Evolutionary conservation across 257 asterid genomes (phyloP).

Genomic region (Cynanchum wilfordii): DNA sequence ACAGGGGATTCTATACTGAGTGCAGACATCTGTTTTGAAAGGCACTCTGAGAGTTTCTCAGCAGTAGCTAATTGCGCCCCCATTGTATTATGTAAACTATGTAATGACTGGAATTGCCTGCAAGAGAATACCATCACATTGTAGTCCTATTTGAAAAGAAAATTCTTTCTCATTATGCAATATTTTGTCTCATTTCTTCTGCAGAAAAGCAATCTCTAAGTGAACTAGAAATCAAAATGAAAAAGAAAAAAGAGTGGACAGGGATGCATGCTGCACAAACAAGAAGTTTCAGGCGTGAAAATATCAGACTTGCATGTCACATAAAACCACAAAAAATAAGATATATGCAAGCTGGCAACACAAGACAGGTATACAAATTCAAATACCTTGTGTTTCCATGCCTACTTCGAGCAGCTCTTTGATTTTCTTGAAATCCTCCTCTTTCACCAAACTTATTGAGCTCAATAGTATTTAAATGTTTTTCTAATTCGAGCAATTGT

Average conservation of each 20-base stretch:
- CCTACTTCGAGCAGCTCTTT: slow-evolving; percentile 36
- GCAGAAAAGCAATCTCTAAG: background rate
- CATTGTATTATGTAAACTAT: slow-evolving; percentile 59
- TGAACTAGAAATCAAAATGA: background rate
- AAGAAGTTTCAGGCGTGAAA: background rate
- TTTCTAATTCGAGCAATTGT: slow-evolving; percentile 84
- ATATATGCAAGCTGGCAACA: background rate
- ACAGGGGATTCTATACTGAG: slow-evolving; percentile 57
- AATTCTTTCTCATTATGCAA: slow-evolving; percentile 6
- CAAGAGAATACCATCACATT: slow-evolving; percentile 19
- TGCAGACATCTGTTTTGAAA: slow-evolving; percentile 75
- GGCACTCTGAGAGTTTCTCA: slow-evolving; percentile 79
- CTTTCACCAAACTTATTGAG: slow-evolving; percentile 66
- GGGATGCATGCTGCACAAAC: background rate
- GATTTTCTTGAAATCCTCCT: slow-evolving; percentile 39
- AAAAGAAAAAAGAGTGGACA: background rate
- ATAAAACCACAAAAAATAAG: background rate
- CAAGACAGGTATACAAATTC: background rate
- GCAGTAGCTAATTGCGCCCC: slow-evolving; percentile 80
- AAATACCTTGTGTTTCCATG: slow-evolving; percentile 63
- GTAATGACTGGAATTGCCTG: slow-evolving; percentile 72
- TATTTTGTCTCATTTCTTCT: background rate
- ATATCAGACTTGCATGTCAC: background rate
- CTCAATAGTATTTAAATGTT: slow-evolving; percentile 81
- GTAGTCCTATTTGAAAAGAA: background rate